Base-by-base conservation (phyloP, 2,329 filamentous ascomycete species). In the Aulographum hederae region DNA sequence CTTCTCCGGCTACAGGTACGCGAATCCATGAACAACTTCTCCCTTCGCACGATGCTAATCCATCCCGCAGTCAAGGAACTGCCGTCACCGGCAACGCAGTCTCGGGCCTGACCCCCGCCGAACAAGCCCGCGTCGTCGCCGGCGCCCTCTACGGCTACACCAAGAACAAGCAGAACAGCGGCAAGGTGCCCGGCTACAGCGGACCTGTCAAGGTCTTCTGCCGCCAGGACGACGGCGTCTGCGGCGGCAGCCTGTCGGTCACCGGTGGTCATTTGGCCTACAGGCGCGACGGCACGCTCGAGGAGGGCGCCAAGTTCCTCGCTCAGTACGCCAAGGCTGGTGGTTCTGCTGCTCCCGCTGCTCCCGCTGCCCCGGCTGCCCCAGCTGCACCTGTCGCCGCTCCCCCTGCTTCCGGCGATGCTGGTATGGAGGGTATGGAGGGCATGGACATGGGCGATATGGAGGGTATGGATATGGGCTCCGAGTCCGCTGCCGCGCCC, bases 91-190 rank as follows among this genome's bases (percentile, higher is more conserved):
- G 53, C 15, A 48, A 50, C 23, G 43, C 56, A 5, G 41, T 63
- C 29, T 43, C 48, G 8, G 44, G 51, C n/a, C 42, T 60, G 15
- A 35, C 40, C 12, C 17, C 37, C 3, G 37, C 34, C 1, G 43
- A 50, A 1, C 42, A 45, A 12, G 30, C 35, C 4, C 46, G 44
- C 39, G 49, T 61, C 28, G 48, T 43, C 26, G 57, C 49, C 2
- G 56, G 54, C 2, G 54, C 57, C 0, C 50, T 60, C 5, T 63
- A 54, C 33, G 59, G 59, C 1, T 55, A 58, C 37, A 58, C 57
- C 13, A 46, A 51, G 41, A 53, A 48, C 27, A 18, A 38, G 15
- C 51, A 54, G 38, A 50, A 54, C 31, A 34, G 36, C 2, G 46
- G 45, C 0, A 36, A 38, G 18, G 44, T 57, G n/a, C 51, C 51